A percentile compares a stretch with the other conserved stretches of the same genome.
phyloP scores from a whole-genome alignment of 805 yeast species.

The Starmerella scarabaei region DNA sequence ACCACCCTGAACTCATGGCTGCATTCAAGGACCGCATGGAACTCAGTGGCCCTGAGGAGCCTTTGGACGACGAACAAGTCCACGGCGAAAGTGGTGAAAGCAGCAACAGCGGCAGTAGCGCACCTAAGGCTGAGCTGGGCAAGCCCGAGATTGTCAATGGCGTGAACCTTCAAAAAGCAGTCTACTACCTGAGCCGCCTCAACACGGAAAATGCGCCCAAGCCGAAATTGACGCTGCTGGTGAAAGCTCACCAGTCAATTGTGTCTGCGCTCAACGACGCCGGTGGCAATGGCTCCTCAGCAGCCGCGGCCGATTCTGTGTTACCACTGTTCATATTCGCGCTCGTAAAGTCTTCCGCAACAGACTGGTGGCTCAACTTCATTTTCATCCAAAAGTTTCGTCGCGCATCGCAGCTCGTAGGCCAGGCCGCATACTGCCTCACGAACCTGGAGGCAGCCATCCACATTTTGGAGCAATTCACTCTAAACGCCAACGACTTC shows the following conservation, averaged over 20 bases:
- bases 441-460: conserved; percentile 35
- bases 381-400: conserved; percentile 31
- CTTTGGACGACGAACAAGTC: background rate
- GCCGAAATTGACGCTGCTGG: conserved; percentile 26
- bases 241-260: conserved; percentile 28
- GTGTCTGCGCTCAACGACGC: conserved; percentile 22
- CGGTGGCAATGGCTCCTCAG: too few relatives aligned
- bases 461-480: conserved; percentile 28
- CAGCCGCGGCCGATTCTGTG: conserved; percentile 30
- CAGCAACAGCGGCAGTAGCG: background rate
- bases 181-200: conserved; percentile 15
- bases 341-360: conserved; percentile 24
- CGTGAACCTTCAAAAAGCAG: conserved; percentile 8
- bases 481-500: conserved; percentile 17
- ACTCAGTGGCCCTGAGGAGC: background rate
- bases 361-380: conserved; percentile 28
- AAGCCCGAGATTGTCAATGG: background rate
- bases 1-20: conserved; percentile 4
- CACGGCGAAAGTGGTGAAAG: background rate
- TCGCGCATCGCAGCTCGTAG: conserved; percentile 25
- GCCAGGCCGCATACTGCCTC: conserved; percentile 31
- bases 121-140: background rate
- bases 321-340: conserved; percentile 30
- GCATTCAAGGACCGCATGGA: conserved; percentile 8
- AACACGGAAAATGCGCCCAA: conserved; percentile 26